Percentiles rank a stretch among this genome's conserved stretches.
Conservation (phyloP, 495 filamentous ascomycete species). For the Xylaria acuta region DNA sequence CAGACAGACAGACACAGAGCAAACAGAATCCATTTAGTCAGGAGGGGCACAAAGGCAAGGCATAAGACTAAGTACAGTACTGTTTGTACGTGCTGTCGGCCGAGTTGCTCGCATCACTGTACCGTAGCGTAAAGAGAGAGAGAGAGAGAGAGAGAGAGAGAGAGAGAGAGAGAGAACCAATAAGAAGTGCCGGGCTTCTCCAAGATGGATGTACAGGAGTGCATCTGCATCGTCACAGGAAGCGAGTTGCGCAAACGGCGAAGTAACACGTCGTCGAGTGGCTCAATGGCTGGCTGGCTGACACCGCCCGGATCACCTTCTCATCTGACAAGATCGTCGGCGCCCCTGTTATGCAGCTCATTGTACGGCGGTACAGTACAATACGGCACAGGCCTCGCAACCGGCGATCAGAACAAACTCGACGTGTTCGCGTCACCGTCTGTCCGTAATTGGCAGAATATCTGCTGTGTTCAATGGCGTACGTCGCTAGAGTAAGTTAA, state of each 20-base stretch:
- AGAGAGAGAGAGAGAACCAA: neutral
- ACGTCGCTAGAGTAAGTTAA: neutral
- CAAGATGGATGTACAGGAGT: slow-evolving; percentile 5
- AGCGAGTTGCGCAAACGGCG: slow-evolving; percentile 7
- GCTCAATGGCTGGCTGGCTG: slow-evolving; percentile 14
- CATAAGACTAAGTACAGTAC: neutral
- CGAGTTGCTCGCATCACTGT: neutral
- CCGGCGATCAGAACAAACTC: neutral
- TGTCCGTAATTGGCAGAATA: neutral
- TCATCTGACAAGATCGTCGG: slow-evolving; percentile 38
- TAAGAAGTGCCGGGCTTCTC: neutral
- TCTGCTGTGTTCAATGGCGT: neutral
- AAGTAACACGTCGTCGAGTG: neutral
- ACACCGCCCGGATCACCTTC: slow-evolving; percentile 7
- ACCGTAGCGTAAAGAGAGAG: neutral
- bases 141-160: neutral
- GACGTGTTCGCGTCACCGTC: neutral
- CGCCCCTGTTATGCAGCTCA: slow-evolving; percentile 20
- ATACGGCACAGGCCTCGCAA: too few relatives aligned
- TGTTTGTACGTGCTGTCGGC: neutral
- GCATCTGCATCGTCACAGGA: slow-evolving; percentile 4
- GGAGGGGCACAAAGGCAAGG: neutral
- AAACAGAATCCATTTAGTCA: neutral
- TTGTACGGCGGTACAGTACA: neutral
- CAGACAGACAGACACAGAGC: neutral